These are phyloP conservation scores for Delphinella strobiligena DNA, from an alignment of 2,329 filamentous ascomycete species.

Conservation along the genomic window DNA sequence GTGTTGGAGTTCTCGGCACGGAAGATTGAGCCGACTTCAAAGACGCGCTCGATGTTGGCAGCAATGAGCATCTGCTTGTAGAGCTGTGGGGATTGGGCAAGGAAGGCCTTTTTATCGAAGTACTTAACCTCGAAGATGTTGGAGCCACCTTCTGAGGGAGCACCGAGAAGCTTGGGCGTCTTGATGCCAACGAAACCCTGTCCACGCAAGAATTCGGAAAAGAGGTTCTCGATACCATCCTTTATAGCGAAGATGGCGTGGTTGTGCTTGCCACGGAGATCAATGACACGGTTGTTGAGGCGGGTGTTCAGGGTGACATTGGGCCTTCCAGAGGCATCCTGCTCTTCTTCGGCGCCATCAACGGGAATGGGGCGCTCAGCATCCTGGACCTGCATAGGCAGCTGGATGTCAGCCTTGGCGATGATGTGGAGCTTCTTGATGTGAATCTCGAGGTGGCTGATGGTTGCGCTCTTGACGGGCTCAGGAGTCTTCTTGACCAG, in stretches of 20 bases:
- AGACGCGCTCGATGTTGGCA: constrained; percentile 64
- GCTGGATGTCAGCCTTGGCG: constrained; percentile 46
- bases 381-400: constrained; percentile 48
- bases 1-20: constrained; percentile 80
- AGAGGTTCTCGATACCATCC: constrained; percentile 55
- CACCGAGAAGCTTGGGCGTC: constrained; percentile 77
- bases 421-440: constrained; percentile 75
- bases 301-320: constrained; percentile 73
- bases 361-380: constrained; percentile 37
- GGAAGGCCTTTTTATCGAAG: constrained; percentile 70
- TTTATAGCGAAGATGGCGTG: constrained; percentile 72
- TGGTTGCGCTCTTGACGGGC: constrained; percentile 75
- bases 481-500: constrained; percentile 70
- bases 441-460: constrained; percentile 75
- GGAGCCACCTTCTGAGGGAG: constrained; percentile 82
- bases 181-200: constrained; percentile 74
- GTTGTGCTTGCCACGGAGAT: constrained; percentile 82
- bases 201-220: constrained; percentile 65
- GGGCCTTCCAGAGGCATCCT: constrained; percentile 45
- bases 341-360: constrained; percentile 36
- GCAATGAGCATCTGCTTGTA: constrained; percentile 84
- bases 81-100: constrained; percentile 73
- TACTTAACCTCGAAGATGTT: constrained; percentile 88
- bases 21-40: constrained; percentile 70
- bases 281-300: constrained; percentile 83